These are phyloP conservation scores for Exophiala aquamarina DNA, from an alignment of 2,329 filamentous ascomycete genomes.

Conservation along the genomic window DNA sequence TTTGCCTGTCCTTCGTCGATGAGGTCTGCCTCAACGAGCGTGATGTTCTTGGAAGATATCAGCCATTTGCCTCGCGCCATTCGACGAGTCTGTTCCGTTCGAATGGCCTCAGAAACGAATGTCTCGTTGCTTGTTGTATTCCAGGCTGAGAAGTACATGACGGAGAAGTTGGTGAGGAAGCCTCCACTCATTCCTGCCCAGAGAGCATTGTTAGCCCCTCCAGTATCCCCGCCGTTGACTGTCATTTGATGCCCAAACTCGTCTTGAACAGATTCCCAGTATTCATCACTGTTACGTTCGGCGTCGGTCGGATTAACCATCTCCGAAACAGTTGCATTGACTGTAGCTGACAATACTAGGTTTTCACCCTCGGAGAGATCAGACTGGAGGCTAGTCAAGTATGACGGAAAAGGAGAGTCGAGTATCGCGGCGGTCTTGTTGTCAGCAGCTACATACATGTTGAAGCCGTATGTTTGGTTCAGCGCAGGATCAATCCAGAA, in stretches of 20 bases:
- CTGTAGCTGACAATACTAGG: conserved; percentile 9
- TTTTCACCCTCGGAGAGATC: conserved; percentile 11
- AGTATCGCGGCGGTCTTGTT: conserved; percentile 17
- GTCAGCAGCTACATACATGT: conserved; percentile 16
- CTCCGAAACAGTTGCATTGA: conserved; percentile 22
- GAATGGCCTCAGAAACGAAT: conserved; percentile 18
- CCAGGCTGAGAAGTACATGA: conserved; percentile 18
- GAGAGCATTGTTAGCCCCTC: conserved; percentile 14
- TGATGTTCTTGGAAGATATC: conserved; percentile 15
- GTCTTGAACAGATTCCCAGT: conserved; percentile 6
- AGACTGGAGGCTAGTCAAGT: conserved; percentile 12
- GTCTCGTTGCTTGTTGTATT: conserved; percentile 17
- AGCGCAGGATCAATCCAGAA: conserved; percentile 19
- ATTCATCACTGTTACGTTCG: conserved; percentile 9
- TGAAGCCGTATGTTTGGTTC: conserved; percentile 19
- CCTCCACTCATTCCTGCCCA: conserved; percentile 16
- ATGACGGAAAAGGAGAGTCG: conserved; percentile 17
- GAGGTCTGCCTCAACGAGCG: conserved; percentile 3
- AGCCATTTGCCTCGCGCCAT: conserved; percentile 15
- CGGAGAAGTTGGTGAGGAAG: conserved; percentile 13
- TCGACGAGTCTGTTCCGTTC: conserved; percentile 11
- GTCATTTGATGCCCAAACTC: conserved; percentile 9
- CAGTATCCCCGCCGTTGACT: conserved; percentile 8
- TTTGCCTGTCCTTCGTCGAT: conserved; percentile 4
- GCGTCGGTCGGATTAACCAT: conserved; percentile 9